Percentiles rank a stretch among this genome's conserved stretches.
These are phyloP conservation scores for Blastocladiella britannica DNA, from an alignment of 192 early-diverging fungal genomes.

Conservation along the genomic window DNA sequence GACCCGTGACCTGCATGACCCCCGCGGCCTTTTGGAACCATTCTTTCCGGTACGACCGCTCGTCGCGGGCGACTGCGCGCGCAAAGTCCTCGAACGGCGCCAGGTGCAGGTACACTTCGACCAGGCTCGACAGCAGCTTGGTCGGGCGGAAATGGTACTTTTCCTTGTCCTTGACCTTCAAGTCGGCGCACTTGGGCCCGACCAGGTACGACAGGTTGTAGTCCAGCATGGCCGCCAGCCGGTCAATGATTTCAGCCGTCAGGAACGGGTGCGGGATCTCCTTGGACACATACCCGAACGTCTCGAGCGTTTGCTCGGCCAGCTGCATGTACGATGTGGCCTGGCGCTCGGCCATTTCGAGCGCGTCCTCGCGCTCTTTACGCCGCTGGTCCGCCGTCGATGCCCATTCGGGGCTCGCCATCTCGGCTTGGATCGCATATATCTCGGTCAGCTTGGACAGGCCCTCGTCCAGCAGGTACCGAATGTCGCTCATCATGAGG, in stretches of 20 bases:
- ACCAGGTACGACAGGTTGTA: constrained; percentile 76
- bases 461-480: constrained; percentile 82
- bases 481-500: constrained; percentile 86
- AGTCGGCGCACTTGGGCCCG: constrained; percentile 71
- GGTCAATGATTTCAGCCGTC: constrained; percentile 67
- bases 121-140: constrained; percentile 54
- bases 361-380: constrained; percentile 33
- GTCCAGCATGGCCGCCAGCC: constrained; percentile 93
- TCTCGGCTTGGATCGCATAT: constrained; percentile 55
- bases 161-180: constrained; percentile 53
- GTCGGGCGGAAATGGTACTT: constrained; percentile 82
- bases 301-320: constrained; percentile 80
- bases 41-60: constrained; percentile 55
- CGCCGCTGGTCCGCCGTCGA: constrained; percentile 24
- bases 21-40: constrained; percentile 52
- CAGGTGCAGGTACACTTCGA: constrained; percentile 68
- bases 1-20: constrained; percentile 39
- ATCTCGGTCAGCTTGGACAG: constrained; percentile 72
- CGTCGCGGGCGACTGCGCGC: constrained; percentile 60
- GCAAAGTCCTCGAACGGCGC: constrained; percentile 39
- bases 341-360: constrained; percentile 49
- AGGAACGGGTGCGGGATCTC: constrained; percentile 68
- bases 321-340: constrained; percentile 67
- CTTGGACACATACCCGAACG: constrained; percentile 66
- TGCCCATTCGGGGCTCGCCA: constrained; percentile 33